A percentile compares a stretch with the other conserved stretches of the same genome.
These are phyloP conservation scores for Phytophthora sojae DNA, from an alignment of 352 stramenopile genomes.

Conservation along the genomic window DNA sequence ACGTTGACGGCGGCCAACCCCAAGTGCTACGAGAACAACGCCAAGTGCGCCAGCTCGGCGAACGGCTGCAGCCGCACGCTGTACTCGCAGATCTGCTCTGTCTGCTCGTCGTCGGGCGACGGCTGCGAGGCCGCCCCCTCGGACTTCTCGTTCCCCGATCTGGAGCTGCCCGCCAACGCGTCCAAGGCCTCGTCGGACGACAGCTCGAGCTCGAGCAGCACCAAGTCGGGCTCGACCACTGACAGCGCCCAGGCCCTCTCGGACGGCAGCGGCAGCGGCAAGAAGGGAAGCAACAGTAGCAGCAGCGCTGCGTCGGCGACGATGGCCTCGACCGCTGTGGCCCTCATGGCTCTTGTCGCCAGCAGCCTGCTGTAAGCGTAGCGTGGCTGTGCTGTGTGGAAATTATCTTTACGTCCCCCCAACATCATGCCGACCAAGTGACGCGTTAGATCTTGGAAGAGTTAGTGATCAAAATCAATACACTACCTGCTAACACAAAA, in stretches of 20 bases:
- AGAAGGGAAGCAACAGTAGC: slow-evolving; percentile 9
- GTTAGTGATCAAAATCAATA: slow-evolving; percentile 21
- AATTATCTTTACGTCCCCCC: neutral
- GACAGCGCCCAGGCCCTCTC: slow-evolving; percentile 5
- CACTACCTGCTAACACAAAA: slow-evolving; percentile 4
- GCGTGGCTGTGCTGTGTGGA: slow-evolving; percentile 2
- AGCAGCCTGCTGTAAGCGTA: slow-evolving; percentile 41
- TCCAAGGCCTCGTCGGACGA: neutral
- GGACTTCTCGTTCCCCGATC: neutral
- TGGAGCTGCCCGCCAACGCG: neutral
- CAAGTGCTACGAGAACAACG: slow-evolving; percentile 67
- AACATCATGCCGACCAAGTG: neutral
- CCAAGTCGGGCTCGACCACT: slow-evolving; percentile 3
- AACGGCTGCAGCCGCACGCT: neutral
- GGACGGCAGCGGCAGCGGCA: slow-evolving; percentile 8
- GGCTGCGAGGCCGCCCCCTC: neutral
- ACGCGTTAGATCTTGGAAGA: slow-evolving; percentile 4
- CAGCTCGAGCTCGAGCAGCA: slow-evolving; percentile 1
- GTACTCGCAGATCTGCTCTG: neutral
- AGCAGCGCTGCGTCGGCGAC: slow-evolving; percentile 23
- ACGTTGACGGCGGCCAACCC: slow-evolving; percentile 50
- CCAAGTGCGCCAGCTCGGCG: slow-evolving; percentile 13
- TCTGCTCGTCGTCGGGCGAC: neutral
- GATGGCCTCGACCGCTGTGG: slow-evolving; percentile 31
- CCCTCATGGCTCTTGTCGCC: slow-evolving; percentile 31